Base-by-base conservation (phyloP, 495 filamentous ascomycete species). In the Amniculicola lignicola region DNA sequence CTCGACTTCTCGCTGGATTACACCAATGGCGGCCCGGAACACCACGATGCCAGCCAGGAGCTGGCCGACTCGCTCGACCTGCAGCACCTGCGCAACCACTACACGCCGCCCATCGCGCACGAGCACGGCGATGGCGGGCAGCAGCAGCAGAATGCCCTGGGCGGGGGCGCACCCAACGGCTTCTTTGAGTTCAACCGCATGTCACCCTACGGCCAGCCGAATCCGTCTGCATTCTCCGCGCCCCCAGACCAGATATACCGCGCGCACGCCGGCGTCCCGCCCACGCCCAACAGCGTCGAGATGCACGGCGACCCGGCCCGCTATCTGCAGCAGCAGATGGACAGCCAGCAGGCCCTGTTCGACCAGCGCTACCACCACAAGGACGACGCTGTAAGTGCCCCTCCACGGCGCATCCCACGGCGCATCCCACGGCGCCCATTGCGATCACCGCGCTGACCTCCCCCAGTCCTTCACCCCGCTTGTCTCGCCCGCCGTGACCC, bases 401-500 rank as follows among this genome's bases (percentile, higher is more conserved):
- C 36, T 38, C 12, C n/a, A 7, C 29, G 7, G 29, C 29, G n/a
- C 29, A 33, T 7, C 29, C 7, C n/a, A n/a, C n/a, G n/a, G n/a
- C n/a, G n/a, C n/a, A n/a, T n/a, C n/a, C n/a, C n/a, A n/a, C n/a
- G n/a, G n/a, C n/a, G n/a, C n/a, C n/a, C n/a, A n/a, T n/a, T n/a
- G n/a, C n/a, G n/a, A n/a, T n/a, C 29, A 7, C n/a, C 29, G 7
- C 7, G 29, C 29, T 33, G n/a, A 33, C 29, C n/a, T 33, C n/a
- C 9, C 37, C 10, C 37, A 91, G 72, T 77, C 88, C 21, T 96
- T 96, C 70, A 98, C 93, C 5, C 93, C 93, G 7, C 81, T 98
- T 24, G 88, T 95, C 6, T 96, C 93, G 28, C 93, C 93, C 16
- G 92, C 90, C 2, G 92, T 96, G 63, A 95, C 92, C 9, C 92